These are phyloP conservation scores for Oryza australiensis DNA, from an alignment of 176 grass and related monocot genomes.

Conservation along the genomic window DNA sequence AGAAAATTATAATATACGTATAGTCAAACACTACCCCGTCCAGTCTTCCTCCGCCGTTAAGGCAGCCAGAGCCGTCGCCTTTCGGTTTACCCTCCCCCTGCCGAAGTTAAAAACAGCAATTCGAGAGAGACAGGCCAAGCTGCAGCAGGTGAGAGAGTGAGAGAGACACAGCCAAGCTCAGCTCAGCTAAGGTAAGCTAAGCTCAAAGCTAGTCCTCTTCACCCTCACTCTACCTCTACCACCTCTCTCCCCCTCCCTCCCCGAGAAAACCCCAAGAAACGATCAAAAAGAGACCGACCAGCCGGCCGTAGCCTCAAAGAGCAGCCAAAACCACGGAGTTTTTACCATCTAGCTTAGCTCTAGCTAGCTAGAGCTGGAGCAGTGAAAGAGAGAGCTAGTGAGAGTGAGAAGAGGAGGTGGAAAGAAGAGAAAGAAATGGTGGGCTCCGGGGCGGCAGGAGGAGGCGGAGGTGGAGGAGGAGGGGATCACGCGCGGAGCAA, in stretches of 20 bases:
- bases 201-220: not conserved
- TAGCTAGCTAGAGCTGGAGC: not conserved
- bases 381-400: not conserved
- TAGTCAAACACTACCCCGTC: not conserved
- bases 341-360: conserved; percentile 12
- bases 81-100: conserved; percentile 41
- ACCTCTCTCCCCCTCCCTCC: not conserved
- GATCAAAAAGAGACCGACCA: conserved; percentile 45
- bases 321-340: not conserved
- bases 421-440: conserved; percentile 44
- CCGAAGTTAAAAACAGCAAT: conserved; percentile 50
- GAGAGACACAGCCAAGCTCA: too few species aligned
- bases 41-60: not conserved
- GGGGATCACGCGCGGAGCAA: conserved; percentile 84
- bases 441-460: conserved; percentile 67
- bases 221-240: not conserved
- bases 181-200: not conserved
- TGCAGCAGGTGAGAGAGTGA: not conserved
- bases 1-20: too few species aligned
- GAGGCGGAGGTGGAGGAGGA: conserved; percentile 34
- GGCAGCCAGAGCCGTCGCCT: conserved; percentile 11
- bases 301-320: not conserved
- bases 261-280: conserved; percentile 30
- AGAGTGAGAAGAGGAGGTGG: not conserved
- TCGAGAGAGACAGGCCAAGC: conserved; percentile 31